Evolutionary conservation across 176 grass and related monocot genomes (phyloP).

Genomic region (Luzula sylvatica): DNA sequence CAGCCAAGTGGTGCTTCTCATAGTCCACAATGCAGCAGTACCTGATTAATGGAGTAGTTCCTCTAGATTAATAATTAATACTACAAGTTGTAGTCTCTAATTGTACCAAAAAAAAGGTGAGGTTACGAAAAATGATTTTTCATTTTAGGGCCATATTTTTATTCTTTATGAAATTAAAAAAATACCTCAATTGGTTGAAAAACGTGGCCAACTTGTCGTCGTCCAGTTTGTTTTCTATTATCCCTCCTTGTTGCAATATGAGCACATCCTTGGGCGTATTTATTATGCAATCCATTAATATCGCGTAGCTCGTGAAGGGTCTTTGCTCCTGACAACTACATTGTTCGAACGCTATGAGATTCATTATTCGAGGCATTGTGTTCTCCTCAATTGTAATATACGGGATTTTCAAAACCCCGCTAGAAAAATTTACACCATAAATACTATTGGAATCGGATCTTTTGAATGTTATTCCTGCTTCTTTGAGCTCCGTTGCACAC

Average conservation of each 20-base stretch:
- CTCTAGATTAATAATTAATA: too few relatives aligned
- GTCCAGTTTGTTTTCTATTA: slow-evolving; percentile 12
- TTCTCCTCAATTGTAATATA: background rate
- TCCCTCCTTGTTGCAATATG: background rate
- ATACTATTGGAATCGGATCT: background rate
- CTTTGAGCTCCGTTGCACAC: background rate
- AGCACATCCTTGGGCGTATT: slow-evolving; percentile 1
- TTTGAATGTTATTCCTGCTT: background rate
- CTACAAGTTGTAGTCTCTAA: too few relatives aligned
- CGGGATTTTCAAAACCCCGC: slow-evolving; percentile 13
- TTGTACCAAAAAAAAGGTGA: too few relatives aligned
- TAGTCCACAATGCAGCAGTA: background rate
- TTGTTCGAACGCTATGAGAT: slow-evolving; percentile 29
- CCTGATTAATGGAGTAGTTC: too few relatives aligned
- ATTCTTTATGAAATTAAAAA: too few relatives aligned
- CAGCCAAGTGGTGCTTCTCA: background rate
- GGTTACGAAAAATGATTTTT: too few relatives aligned
- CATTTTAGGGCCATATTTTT: too few relatives aligned
- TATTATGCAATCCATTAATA: slow-evolving; percentile 19
- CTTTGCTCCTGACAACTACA: background rate
- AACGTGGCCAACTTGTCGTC: background rate
- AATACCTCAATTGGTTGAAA: slow-evolving; percentile 11
- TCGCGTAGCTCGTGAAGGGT: slow-evolving; percentile 9
- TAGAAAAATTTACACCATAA: slow-evolving; percentile 3
- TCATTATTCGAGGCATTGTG: background rate